Base-by-base conservation (phyloP, 768 basidiomycete species). In the Phlebiopsis gigantea region DNA sequence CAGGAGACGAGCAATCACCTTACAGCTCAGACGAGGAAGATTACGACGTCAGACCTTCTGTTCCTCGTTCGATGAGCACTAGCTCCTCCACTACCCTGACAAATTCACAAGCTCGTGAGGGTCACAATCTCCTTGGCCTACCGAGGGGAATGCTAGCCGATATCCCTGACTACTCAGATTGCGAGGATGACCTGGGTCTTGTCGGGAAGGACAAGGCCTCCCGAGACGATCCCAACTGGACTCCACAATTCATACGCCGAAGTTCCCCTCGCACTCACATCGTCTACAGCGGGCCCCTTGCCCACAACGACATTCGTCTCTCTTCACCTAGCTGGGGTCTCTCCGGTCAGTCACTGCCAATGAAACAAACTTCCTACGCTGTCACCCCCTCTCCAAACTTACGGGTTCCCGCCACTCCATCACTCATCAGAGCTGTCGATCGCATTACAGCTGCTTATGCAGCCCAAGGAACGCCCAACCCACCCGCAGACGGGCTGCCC, bases 371-470 rank as follows among this genome's bases (percentile, higher is more conserved):
- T n/a, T n/a, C n/a, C n/a, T n/a, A n/a, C n/a, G n/a, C n/a, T n/a
- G n/a, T n/a, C n/a, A n/a, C n/a, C 14, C 31, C 34, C 34, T 2
- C 15, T 4, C 28, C 15, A 64, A 1, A 57, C 41, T n/a, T 41
- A 50, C 22, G 56, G 63, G 28, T 4, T 71, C 82, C 83, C 4
- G 79, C 80, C 22, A 87, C 85, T 1, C 84, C 85, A 0, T 86
- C 85, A 2, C 73, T 86, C 29, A 79, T 85, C 57, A 75, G 75
- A 34, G 85, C 84, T 1, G 68, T 87, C n/a, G 80, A 85, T 61
- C 76, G 84, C 26, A 74, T 87, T 50, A 72, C 31, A 4, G 34
- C 50, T 1, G 50, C 50, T 1, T 41, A 77, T 10, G 69, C 71
- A 15, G 85, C 84, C 2, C 84, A 86, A 62, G 72, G 19, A 12